Evolutionary conservation across 176 grass and related monocot species (phyloP), one percentile per base, ranked within the genome.

Genomic region (Stipa capillata): DNA sequence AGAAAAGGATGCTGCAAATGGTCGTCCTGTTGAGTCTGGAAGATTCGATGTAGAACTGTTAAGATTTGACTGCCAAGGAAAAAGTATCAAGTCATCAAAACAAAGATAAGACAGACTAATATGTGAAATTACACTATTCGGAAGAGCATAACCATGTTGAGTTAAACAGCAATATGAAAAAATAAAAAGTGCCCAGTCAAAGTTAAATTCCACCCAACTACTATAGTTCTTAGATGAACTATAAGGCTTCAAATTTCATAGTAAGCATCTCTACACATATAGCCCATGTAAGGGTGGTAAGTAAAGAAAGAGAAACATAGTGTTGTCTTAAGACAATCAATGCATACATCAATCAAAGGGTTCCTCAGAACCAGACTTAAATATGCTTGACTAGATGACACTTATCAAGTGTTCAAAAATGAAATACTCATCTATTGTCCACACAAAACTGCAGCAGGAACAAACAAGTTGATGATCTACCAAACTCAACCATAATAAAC

Each of bases 31-130:
- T 70, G 96, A 95, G 74, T 99, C 96, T 16, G 84, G 69, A 84
- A 95, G 85, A 91, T 93, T 99, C 61, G 96, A 93, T 53, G 72
- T 74, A 14, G 89, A 90, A 66, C 82, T 85, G 58, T 89, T 99
- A 74, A 93, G 78, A 20, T 88, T 95, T 84, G 96, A 78, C 96
- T 99, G 78, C 37, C 40, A 84, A 44, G 6, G 25, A 82, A 82
- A 63, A 85, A 39, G 13, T 17, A 62, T 4, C 7, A 53, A 47
- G 39, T 78, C 68, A 60, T 27, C 20, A 37, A 61, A 28, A 69
- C 41, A 64, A 63, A 50, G 11, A 68, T 60, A 52, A 50, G 56
- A 69, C 68, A 23, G 2, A 43, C 58, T 37, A 79, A 80, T 49
- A 17, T 62, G 31, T 17, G 15, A 20, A 42, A 7, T 36, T 54